Evolutionary conservation across 192 early-diverging fungal genomes (phyloP), one percentile per base, ranked within the genome.

Genomic region (Pilaira anomala): DNA sequence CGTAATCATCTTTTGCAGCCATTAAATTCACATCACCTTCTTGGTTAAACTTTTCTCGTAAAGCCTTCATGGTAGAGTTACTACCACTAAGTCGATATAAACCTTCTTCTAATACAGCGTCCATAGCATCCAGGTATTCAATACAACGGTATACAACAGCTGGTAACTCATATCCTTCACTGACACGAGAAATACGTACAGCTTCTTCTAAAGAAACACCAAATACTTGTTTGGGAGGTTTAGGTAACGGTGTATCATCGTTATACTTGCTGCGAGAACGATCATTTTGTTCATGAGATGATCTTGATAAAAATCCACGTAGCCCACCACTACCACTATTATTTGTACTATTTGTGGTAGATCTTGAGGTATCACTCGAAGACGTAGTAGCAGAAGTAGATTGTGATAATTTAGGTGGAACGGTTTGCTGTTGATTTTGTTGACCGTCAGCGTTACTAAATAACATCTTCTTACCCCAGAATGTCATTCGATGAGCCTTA

Each of bases 121-220:
- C 87, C 69, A 91, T 90, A 1, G 87, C 82, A 65, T 99, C 95
- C 40, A 99, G 68, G 60, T 93, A 99, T 77, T 99, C 96, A 51
- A 99, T 94, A 61, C 95, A 97, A 21, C 97, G 80, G 75, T 92
- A 96, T 2, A 99, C 88, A 29, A 99, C 85, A 0, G 93, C 85
- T 12, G 97, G 97, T n/a, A 98, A 76, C 29, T 88, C 84, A 67
- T 91, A 88, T 6, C 80, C 84, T 40, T 94, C 94, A 25, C 79
- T 82, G 24, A 93, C 78, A n/a, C 80, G 74, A 1, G 89, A 87
- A 16, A 85, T 70, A 8, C 84, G 81, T 1, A 98, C 84, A 0
- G 88, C 90, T 25, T 83, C 80, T 48, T 93, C 91, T 24, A 99
- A 73, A 5, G 94, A 73, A 16, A 91, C 87, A 6, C 94, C 96